Evolutionary conservation across 176 grass and related monocot genomes (phyloP).

Genomic region (Themeda triandra): DNA sequence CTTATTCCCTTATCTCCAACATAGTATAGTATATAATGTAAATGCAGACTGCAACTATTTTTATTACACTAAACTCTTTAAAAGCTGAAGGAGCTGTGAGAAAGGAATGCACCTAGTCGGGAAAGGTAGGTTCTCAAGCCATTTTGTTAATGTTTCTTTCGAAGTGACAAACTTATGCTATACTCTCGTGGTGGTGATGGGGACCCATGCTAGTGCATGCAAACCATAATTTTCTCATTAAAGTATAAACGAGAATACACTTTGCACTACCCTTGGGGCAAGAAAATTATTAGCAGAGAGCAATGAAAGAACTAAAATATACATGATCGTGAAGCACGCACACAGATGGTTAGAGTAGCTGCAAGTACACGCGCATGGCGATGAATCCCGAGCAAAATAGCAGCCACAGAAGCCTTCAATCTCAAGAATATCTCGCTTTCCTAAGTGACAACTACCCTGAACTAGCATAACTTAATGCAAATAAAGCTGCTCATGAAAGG

Average conservation of each 20-base stretch:
- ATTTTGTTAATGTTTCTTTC: slow-evolving; percentile 65
- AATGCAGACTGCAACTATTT: slow-evolving; percentile 36
- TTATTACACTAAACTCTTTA: slow-evolving; percentile 51
- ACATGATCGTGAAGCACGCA: slow-evolving; percentile 33
- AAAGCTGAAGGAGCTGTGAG: slow-evolving; percentile 73
- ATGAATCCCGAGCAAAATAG: slow-evolving; percentile 52
- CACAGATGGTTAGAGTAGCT: slow-evolving; percentile 31
- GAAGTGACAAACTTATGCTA: slow-evolving; percentile 82
- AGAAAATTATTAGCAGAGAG: slow-evolving; percentile 52
- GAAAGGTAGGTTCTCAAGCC: slow-evolving; percentile 61
- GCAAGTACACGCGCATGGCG: slow-evolving; percentile 36
- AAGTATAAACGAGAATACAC: slow-evolving; percentile 48
- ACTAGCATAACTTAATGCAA: slow-evolving; percentile 21
- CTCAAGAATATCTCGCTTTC: slow-evolving; percentile 49
- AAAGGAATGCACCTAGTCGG: slow-evolving; percentile 57
- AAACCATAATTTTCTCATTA: slow-evolving; percentile 51
- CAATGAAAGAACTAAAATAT: slow-evolving; percentile 35
- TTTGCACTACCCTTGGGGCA: slow-evolving; percentile 45
- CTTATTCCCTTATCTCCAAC: slow-evolving; percentile 78
- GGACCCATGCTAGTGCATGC: slow-evolving; percentile 59
- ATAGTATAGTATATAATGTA: slow-evolving; percentile 30
- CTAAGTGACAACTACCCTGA: slow-evolving; percentile 43
- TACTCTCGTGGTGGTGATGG: slow-evolving; percentile 59
- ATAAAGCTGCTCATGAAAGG: slow-evolving; percentile 24
- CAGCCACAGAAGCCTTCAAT: slow-evolving; percentile 27